Conservation (phyloP, 768 basidiomycete species). For the Hygrophoropsis aurantiaca region DNA sequence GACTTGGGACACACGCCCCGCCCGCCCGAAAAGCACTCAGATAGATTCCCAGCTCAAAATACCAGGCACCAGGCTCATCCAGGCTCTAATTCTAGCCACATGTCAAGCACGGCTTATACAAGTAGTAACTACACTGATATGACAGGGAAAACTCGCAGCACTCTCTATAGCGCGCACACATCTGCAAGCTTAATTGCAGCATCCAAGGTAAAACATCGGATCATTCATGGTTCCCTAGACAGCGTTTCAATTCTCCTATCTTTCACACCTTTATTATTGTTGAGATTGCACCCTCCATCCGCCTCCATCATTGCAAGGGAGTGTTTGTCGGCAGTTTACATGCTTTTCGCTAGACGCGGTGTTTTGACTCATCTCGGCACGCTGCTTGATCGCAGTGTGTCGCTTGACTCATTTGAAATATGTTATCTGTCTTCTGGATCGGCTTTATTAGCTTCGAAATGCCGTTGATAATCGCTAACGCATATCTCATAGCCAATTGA, state of each 20-base stretch:
- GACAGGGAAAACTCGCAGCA: conserved; percentile 22
- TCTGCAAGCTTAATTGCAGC: conserved; percentile 22
- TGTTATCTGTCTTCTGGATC: not conserved
- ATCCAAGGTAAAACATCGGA: conserved; percentile 22
- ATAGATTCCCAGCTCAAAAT: conserved; percentile 7
- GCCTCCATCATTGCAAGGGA: too few species aligned
- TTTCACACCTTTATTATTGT: conserved; percentile 4
- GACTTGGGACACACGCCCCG: conserved; percentile 5
- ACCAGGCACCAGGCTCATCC: conserved; percentile 19
- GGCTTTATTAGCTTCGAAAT: conserved; percentile 3
- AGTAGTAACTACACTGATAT: conserved; percentile 24
- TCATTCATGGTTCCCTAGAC: conserved; percentile 4
- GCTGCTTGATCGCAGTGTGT: not conserved
- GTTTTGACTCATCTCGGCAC: not conserved
- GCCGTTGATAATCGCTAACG: conserved; percentile 5
- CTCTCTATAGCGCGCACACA: conserved; percentile 13
- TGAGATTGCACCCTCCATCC: conserved; percentile 5
- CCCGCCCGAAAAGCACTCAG: conserved; percentile 5
- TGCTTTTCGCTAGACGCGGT: too few species aligned
- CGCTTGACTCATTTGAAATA: not conserved
- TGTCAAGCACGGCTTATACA: conserved; percentile 8
- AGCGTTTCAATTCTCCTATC: conserved; percentile 16
- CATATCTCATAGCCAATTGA: conserved; percentile 28
- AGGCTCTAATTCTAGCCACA: conserved; percentile 22
- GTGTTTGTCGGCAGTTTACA: too few species aligned